Base-by-base conservation (phyloP, 306 rosid genomes). In the Lablab purpureus region DNA sequence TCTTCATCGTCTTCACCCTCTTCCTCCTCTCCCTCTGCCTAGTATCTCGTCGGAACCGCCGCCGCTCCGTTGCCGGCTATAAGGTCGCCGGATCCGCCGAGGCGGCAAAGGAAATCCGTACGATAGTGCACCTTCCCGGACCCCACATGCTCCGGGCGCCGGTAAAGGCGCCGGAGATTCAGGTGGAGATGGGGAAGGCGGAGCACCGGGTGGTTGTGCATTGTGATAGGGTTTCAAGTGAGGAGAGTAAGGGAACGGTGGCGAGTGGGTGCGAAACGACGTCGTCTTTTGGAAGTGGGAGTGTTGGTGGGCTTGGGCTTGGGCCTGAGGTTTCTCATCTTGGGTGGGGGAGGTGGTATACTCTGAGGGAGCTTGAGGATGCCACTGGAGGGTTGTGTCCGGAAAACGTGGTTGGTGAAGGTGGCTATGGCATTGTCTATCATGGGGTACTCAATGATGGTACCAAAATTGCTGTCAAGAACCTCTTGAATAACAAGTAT, bases 271-370 rank as follows among this genome's bases (percentile, higher is more conserved):
- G 90, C 15, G 97, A 87, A 56, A 81, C 88, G 41, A 82, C 90
- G 70, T 84, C 89, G 74, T 82, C 91, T 14, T 82, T 56, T 80
- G 89, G 92, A 34, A 86, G 96, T 80, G 91, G 93, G 23, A 87
- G 85, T 81, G 88, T 87, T 71, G 85, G 73, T 47, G 76, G 64
- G 22, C 32, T 45, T 21, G 72, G 85, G 10, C 99, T 30, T 41
- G 97, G 85, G 11, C 99, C 99, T 1, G 96, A 89, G 68, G 99
- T 94, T 1, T 94, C 99, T 17, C 99, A 94, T 80, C 90, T 94
- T 25, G 99, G 99, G 3, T 94, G 99, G 99, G 99, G 99, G 0
- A 87, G 97, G 74, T 94, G 99, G 99, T 94, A 94, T 69, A 94
- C 99, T 82, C 78, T 94, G 75, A 88, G 97, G 56, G 99, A 94